Conservation (phyloP, 441 rosid genomes). For the Jatropha podagrica region DNA sequence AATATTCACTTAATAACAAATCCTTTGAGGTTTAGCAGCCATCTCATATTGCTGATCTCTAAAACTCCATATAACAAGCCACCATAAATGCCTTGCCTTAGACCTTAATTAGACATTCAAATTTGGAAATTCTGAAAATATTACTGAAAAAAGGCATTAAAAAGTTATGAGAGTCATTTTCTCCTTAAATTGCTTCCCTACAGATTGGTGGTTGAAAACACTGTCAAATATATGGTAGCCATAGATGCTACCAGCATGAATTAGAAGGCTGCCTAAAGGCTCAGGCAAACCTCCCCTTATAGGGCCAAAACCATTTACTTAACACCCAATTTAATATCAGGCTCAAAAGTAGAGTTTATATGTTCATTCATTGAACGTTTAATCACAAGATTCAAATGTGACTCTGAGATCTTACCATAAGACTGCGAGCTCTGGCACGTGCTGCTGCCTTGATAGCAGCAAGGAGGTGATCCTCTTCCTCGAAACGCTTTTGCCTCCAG, state of each 20-base stretch:
- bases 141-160: neutral
- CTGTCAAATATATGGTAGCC: neutral
- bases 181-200: neutral
- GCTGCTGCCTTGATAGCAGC: constrained; percentile 79
- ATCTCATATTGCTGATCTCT: neutral
- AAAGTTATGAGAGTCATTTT: neutral
- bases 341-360: neutral
- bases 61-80: neutral
- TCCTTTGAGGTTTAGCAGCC: neutral
- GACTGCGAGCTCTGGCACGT: constrained; percentile 62
- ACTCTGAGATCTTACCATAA: constrained; percentile 48
- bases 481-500: constrained; percentile 68
- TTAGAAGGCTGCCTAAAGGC: neutral
- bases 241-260: neutral
- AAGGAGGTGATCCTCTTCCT: constrained; percentile 81
- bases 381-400: neutral
- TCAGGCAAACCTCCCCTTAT: neutral
- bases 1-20: neutral
- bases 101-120: neutral
- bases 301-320: neutral
- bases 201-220: neutral
- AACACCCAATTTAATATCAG: neutral
- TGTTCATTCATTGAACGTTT: neutral
- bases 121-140: neutral
- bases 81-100: neutral